These are phyloP conservation scores for Dactylellina drechsleri DNA, from an alignment of 2,329 filamentous ascomycete species.

Conservation along the genomic window DNA sequence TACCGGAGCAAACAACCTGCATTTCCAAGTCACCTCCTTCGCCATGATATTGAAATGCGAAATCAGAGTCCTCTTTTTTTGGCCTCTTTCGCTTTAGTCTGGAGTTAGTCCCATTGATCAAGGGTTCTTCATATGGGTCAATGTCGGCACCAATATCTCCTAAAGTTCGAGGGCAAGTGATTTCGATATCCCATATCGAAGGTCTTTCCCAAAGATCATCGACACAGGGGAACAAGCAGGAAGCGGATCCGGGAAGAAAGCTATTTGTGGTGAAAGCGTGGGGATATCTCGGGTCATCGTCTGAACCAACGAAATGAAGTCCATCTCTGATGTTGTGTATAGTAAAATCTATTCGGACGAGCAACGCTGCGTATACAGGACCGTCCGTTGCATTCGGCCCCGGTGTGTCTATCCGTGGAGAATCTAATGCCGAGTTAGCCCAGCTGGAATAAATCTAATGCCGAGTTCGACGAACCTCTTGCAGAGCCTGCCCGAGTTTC, in stretches of 20 bases:
- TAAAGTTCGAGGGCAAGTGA: slow-evolving; percentile 85
- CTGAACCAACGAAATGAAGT: slow-evolving; percentile 88
- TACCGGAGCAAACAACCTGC: slow-evolving; percentile 89
- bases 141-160: slow-evolving; percentile 70
- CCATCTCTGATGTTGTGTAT: slow-evolving; percentile 82
- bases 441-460: not conserved
- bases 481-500: slow-evolving; percentile 35
- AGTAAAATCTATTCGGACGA: slow-evolving; percentile 78
- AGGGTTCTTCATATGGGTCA: slow-evolving; percentile 49
- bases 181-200: slow-evolving; percentile 81
- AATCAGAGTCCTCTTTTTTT: slow-evolving; percentile 59
- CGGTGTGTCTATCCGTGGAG: slow-evolving; percentile 60
- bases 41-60: slow-evolving; percentile 67
- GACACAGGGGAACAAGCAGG: slow-evolving; percentile 90
- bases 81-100: slow-evolving; percentile 59
- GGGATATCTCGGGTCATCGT: slow-evolving; percentile 83
- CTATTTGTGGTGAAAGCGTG: slow-evolving; percentile 91
- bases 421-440: slow-evolving; percentile 55
- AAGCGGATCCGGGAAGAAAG: slow-evolving; percentile 79
- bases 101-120: slow-evolving; percentile 45
- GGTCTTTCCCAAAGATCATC: slow-evolving; percentile 84
- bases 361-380: slow-evolving; percentile 69
- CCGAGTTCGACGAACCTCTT: slow-evolving; percentile 29
- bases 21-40: slow-evolving; percentile 90
- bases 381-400: slow-evolving; percentile 61